Evolutionary conservation across 208 protist genomes (phyloP), one percentile per base, ranked within the genome.

Genomic region (Lotmaria passim): DNA sequence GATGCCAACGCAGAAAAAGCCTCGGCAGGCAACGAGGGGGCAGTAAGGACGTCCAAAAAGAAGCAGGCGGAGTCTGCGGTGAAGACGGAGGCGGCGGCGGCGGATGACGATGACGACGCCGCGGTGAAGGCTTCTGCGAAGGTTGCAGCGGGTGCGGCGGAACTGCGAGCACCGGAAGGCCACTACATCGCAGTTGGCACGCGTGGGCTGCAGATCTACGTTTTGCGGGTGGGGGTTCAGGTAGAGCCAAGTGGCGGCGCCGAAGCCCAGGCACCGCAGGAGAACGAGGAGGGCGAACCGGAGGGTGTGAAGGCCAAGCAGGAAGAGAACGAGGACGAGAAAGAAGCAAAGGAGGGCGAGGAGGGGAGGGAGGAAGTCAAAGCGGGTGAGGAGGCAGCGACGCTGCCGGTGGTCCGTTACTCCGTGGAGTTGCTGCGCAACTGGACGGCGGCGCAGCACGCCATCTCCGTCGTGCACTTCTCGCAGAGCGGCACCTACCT

Each of bases 391-490:
- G 23, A 39, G 21, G 39, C 21, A 7, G 11, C 23, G 34, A 10
- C 15, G 15, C 23, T 4, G 17, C 53, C 73, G 19, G 46, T 55
- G 17, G 58, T 75, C 23, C 38, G 38, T 47, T 92, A 81, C 75
- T 71, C 62, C 12, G 58, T 89, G 11, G 51, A 73, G 19, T 58
- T 81, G 39, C 33, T 90, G 57, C 78, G 86, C 33, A 86, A 73
- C 68, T 96, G 92, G 89, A 94, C 88, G 19, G 89, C 89, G 0
- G 82, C 92, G 2, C 92, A 96, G 65, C 92, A 96, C 67, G 92
- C 92, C 55, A 93, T 96, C 62, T 89, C 87, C 7, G 69, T 85
- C 15, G 78, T 96, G 15, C 77, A 85, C 61, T 96, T 96, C 70
- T 88, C 89, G 5, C 69, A 67, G 24, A 73, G 78, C 44, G 89